phyloP scores from a whole-genome alignment of 1,284 basidiomycete species.

The Ustilago nuda region DNA sequence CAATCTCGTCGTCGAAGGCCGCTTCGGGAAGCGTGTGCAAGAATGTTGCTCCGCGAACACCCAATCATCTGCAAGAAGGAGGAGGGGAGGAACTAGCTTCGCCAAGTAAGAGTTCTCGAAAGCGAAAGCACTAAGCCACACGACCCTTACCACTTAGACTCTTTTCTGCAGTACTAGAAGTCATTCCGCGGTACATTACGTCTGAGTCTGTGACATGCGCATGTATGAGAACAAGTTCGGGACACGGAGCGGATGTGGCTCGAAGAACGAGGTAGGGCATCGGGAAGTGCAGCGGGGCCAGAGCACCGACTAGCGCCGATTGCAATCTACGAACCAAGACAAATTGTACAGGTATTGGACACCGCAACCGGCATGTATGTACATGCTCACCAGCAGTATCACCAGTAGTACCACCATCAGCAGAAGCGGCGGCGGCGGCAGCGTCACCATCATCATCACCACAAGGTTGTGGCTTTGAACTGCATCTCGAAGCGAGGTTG shows the following conservation, averaged over 20 bases:
- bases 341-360: neutral
- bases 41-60: conserved; percentile 10
- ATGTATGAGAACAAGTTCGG: too few relatives aligned
- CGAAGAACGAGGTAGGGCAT: too few relatives aligned
- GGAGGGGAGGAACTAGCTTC: neutral
- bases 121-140: conserved; percentile 30
- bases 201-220: neutral
- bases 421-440: too few relatives aligned
- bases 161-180: neutral
- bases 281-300: neutral
- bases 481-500: conserved; percentile 3
- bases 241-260: too few relatives aligned
- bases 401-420: too few relatives aligned
- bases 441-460: too few relatives aligned
- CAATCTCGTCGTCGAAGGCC: neutral
- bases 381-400: neutral
- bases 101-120: conserved; percentile 30
- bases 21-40: neutral
- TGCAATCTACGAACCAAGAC: neutral
- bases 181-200: neutral
- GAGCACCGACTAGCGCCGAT: conserved; percentile 1
- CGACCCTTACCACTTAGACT: neutral
- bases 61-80: neutral
- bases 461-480: neutral
- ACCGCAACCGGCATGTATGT: neutral